A percentile compares a stretch with the other conserved stretches of the same genome.
These are phyloP conservation scores for Colletotrichum sp. DNA, from an alignment of 2,329 filamentous ascomycete genomes.

Conservation along the genomic window DNA sequence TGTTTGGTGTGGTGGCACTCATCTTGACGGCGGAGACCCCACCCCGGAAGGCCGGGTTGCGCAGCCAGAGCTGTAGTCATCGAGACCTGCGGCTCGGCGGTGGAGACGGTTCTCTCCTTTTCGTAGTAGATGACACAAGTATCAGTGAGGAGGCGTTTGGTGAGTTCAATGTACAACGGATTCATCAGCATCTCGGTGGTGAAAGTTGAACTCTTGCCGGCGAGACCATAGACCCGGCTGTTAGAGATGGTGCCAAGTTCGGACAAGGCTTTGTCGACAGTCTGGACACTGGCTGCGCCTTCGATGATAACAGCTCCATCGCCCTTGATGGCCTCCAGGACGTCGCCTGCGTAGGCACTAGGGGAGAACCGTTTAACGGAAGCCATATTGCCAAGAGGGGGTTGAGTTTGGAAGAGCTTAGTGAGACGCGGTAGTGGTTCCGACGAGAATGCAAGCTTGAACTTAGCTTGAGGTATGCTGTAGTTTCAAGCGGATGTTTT, in stretches of 20 bases:
- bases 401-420: rapidly evolving
- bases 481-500: background rate
- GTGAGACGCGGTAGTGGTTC: background rate
- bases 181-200: background rate
- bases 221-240: background rate
- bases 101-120: background rate
- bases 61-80: background rate
- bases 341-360: background rate
- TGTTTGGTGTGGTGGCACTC: background rate
- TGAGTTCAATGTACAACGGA: background rate
- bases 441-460: background rate
- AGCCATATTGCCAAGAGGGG: background rate
- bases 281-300: background rate
- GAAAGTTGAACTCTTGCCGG: background rate
- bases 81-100: background rate
- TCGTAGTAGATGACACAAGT: background rate
- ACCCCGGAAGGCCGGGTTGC: background rate
- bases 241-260: background rate
- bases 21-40: background rate
- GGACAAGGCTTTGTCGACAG: background rate
- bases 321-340: background rate
- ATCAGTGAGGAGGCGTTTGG: background rate
- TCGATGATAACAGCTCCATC: background rate
- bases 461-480: too few relatives aligned
- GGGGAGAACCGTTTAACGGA: background rate